Conservation (phyloP, 495 filamentous ascomycete genomes). For the Sphaerosporella brunnea region DNA sequence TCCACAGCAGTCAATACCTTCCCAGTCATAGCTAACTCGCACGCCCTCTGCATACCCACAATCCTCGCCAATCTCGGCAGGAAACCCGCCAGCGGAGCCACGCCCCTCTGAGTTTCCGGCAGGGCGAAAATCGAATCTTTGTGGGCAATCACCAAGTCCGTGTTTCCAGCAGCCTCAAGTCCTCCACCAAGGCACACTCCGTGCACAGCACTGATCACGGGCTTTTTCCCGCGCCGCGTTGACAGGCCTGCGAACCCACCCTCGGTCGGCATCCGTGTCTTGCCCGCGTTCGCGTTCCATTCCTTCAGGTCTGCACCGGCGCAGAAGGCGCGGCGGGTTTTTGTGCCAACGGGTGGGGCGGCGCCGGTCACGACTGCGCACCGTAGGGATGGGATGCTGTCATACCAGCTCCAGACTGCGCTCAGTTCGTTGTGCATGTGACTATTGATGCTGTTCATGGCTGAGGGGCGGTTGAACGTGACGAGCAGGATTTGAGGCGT, state of each 20-base stretch:
- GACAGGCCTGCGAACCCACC: conserved; percentile 28
- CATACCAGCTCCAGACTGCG: conserved; percentile 40
- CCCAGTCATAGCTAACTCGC: conserved; percentile 53
- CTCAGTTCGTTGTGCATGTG: conserved; percentile 36
- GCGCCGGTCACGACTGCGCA: conserved; percentile 41
- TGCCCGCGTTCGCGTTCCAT: conserved; percentile 19
- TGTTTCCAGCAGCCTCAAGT: conserved; percentile 53
- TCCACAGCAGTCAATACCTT: conserved; percentile 38
- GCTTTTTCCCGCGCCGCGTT: conserved; percentile 34
- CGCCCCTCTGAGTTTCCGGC: conserved; percentile 52
- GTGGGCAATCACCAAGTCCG: conserved; percentile 49
- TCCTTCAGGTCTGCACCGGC: conserved; percentile 41
- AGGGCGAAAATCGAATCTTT: conserved; percentile 39
- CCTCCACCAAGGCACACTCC: conserved; percentile 62
- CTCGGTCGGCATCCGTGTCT: neutral
- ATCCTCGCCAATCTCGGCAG: conserved; percentile 54
- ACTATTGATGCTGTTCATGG: conserved; percentile 41
- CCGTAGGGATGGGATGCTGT: conserved; percentile 36
- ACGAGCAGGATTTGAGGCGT: conserved; percentile 39
- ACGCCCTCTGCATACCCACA: conserved; percentile 48
- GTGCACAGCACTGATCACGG: conserved; percentile 58
- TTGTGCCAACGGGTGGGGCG: neutral
- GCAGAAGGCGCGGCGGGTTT: conserved; percentile 36
- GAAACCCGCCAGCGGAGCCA: conserved; percentile 51
- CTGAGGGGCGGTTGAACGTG: conserved; percentile 41